Base-by-base conservation (phyloP, 768 basidiomycete genomes). In the Tricholoma terreum region DNA sequence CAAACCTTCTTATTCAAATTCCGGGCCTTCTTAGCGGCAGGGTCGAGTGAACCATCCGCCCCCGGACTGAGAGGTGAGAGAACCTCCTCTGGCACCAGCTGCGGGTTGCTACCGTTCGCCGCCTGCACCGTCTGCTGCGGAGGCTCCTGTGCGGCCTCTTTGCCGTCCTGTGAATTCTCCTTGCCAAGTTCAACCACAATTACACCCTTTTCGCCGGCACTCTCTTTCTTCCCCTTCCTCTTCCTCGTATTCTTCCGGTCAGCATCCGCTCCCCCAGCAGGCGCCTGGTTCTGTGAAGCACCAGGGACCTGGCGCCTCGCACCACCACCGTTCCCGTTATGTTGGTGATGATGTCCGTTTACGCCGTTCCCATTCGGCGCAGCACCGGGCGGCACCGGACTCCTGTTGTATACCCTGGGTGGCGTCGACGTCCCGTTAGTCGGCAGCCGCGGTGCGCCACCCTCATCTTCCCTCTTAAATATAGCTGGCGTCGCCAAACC, bases 1-100 rank as follows among this genome's bases (percentile, higher is more conserved):
- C 81, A 35, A 38, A 90, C 94, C 87, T 97, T 99, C 82, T 99
- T 99, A 70, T 84, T 92, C 71, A 99, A 67, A 70, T 97, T 98
- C 65, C 97, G 81, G 49, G 90, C 83, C 81, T 96, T 98, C 85
- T 98, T 99, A 49, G 91, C 89, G 46, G 79, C 71, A 4, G 91
- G 83, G 69, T 97, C 94, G 57, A 90, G 73, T n/a, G 76, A 76
- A 52, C 70, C 71, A 15, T 86, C 87, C 19, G 70, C 72, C 1
- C 78, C 82, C 34, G 88, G 81, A 22, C 84, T 85, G 1, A 76
- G 70, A 10, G 85, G 83, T 22, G 80, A 75, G 8, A 77, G 54
- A 33, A 69, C 70, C 17, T 54, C 40, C 31, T 61, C 63, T 36
- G 65, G 63, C 17, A 50, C 52, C 24, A 58, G 56, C 48, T 63